phyloP scores from a whole-genome alignment of 768 basidiomycete species.

The Plicaturopsis crispa region DNA sequence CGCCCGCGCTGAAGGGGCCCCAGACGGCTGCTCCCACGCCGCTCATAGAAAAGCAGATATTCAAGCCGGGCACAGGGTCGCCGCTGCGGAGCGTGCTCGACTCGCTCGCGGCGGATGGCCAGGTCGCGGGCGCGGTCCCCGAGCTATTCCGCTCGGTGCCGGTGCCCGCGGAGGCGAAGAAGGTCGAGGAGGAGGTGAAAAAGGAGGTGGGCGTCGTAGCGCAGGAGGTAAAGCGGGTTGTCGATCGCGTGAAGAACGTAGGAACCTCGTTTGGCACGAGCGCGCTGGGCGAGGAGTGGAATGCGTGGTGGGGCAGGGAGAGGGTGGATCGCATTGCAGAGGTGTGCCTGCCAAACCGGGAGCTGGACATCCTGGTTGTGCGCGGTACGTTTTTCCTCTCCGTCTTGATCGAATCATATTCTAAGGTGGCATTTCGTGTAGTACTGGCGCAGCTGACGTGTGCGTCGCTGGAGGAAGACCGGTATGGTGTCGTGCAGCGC shows the following conservation, averaged over 20 bases:
- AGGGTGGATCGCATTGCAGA: constrained; percentile 46
- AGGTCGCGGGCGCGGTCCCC: constrained; percentile 42
- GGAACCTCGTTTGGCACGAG: constrained; percentile 8
- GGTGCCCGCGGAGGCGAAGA: neutral
- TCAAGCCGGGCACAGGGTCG: constrained; percentile 35
- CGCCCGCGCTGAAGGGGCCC: constrained; percentile 9
- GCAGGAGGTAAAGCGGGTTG: constrained; percentile 13
- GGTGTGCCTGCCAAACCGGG: constrained; percentile 48
- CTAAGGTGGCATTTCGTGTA: constrained; percentile 17
- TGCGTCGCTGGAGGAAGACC: constrained; percentile 72
- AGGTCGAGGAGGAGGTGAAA: constrained; percentile 12
- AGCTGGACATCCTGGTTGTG: constrained; percentile 54
- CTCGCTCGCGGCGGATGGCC: constrained; percentile 54
- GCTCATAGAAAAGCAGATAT: constrained; percentile 20
- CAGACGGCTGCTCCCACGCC: constrained; percentile 19
- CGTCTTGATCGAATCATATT: constrained; percentile 1
- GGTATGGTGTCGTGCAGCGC: constrained; percentile 76
- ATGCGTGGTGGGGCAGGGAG: constrained; percentile 52
- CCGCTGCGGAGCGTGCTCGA: constrained; percentile 47
- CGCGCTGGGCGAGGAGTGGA: constrained; percentile 15
- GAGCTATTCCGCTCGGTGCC: constrained; percentile 41
- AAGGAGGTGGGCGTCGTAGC: constrained; percentile 15
- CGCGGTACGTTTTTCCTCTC: constrained; percentile 39
- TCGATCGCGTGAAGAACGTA: constrained; percentile 2
- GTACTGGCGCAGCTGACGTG: constrained; percentile 63